Percentiles rank a stretch among this genome's conserved stretches.
phyloP scores from a whole-genome alignment of 1,139 yeast species.

The Pichia sp. region DNA sequence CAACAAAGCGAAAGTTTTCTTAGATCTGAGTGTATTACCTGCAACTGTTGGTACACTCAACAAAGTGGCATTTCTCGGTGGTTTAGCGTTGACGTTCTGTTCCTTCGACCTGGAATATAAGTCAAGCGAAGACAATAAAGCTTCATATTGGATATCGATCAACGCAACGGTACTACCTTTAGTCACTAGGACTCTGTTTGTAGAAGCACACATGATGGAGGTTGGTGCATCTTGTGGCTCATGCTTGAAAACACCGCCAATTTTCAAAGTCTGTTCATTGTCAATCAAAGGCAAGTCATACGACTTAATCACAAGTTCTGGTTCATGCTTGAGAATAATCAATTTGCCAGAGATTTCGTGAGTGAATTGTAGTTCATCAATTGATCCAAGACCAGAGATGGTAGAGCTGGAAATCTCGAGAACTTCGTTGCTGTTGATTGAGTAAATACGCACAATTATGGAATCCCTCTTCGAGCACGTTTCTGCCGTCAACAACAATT shows the following conservation, averaged over 20 bases:
- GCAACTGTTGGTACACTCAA: constrained; percentile 39
- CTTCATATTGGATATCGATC: constrained; percentile 43
- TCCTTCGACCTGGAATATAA: constrained; percentile 30
- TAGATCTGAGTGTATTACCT: constrained; percentile 41
- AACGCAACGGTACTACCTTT: constrained; percentile 39
- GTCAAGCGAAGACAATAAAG: constrained; percentile 40
- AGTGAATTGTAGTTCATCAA: constrained; percentile 19
- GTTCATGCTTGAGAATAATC: constrained; percentile 22
- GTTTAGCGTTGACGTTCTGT: constrained; percentile 17
- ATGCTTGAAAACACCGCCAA: constrained; percentile 19
- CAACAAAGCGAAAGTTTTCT: constrained; percentile 42
- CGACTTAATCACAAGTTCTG: constrained; percentile 19
- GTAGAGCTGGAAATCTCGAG: constrained; percentile 28
- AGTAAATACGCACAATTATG: constrained; percentile 24
- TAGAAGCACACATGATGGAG: constrained; percentile 36
- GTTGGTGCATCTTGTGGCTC: constrained; percentile 20
- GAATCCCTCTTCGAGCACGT: constrained; percentile 10
- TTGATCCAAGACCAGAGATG: constrained; percentile 19
- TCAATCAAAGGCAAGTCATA: constrained; percentile 27
- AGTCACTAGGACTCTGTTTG: constrained; percentile 44
- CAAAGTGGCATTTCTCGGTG: constrained; percentile 30
- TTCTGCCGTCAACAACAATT: constrained; percentile 27
- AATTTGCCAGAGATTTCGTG: constrained; percentile 32
- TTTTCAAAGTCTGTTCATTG: constrained; percentile 19
- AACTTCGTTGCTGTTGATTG: constrained; percentile 25